Evolutionary conservation across 192 early-diverging fungal genomes (phyloP).

Genomic region (Coemansia pectinata): DNA sequence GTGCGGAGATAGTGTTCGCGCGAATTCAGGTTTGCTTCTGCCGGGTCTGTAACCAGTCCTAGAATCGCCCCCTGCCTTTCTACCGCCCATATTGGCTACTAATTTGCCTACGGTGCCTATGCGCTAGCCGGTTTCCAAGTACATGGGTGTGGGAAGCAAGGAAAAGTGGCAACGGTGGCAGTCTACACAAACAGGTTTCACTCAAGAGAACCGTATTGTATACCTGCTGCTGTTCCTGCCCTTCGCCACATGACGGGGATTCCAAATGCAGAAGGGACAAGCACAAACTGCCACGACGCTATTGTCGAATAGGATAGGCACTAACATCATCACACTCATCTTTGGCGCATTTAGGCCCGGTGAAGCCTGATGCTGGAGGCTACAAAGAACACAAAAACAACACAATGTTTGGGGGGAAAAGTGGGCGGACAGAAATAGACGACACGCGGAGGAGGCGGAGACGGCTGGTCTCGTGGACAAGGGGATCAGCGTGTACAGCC

Average conservation of each 20-base stretch:
- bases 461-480: background rate
- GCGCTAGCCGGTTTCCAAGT: background rate
- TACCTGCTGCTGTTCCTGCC: background rate
- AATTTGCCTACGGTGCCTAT: background rate
- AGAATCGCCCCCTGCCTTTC: background rate
- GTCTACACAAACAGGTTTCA: background rate
- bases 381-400: background rate
- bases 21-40: background rate
- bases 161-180: background rate
- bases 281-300: background rate
- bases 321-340: background rate
- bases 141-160: background rate
- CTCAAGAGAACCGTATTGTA: background rate
- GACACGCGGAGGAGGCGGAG: background rate
- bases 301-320: background rate
- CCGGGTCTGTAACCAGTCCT: background rate
- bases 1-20: background rate
- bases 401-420: background rate
- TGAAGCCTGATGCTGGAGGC: background rate
- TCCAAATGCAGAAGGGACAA: conserved; percentile 1
- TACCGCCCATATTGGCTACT: background rate
- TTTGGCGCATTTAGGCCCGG: background rate
- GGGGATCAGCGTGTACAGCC: background rate
- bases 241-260: conserved; percentile 1
- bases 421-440: background rate